Evolutionary conservation across 257 asterid genomes (phyloP).

Genomic region (Coffea canephora): DNA sequence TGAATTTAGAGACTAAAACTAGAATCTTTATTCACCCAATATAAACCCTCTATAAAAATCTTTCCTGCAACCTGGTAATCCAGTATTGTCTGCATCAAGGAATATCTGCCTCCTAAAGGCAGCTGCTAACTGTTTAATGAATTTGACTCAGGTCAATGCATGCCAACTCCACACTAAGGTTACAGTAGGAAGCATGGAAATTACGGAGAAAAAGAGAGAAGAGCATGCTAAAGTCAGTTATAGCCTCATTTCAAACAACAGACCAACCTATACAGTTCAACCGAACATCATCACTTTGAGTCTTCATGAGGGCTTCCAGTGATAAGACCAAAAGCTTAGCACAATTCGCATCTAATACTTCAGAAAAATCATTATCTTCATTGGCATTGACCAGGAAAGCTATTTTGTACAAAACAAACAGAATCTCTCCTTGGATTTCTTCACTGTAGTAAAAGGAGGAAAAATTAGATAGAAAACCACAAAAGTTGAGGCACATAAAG

Average conservation of each 20-base stretch:
- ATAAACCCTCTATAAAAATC: background rate
- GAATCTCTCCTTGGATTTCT: slow-evolving; percentile 86
- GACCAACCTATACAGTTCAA: slow-evolving; percentile 75
- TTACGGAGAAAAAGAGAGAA: background rate
- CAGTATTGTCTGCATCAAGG: background rate
- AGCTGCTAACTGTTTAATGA: background rate
- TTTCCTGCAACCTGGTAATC: too few relatives aligned
- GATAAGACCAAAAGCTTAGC: slow-evolving; percentile 66
- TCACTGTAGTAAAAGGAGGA: slow-evolving; percentile 52
- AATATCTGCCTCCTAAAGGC: background rate
- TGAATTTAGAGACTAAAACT: too few relatives aligned
- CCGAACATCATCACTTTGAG: slow-evolving; percentile 84
- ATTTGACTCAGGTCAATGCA: background rate
- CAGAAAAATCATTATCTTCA: slow-evolving; percentile 43
- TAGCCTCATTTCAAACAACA: slow-evolving; percentile 16
- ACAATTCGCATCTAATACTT: slow-evolving; percentile 45
- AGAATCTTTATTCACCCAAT: background rate
- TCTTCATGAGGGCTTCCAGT: slow-evolving; percentile 76
- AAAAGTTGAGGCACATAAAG: slow-evolving; percentile 13
- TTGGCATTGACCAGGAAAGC: slow-evolving; percentile 49
- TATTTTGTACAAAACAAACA: slow-evolving; percentile 69
- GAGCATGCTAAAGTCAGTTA: background rate
- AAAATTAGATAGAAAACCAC: slow-evolving; percentile 13
- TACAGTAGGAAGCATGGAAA: background rate
- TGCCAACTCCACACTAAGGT: too few relatives aligned